Evolutionary conservation across 768 basidiomycete species (phyloP), one percentile per base, ranked within the genome.

Genomic region (Asterophora parasitica): DNA sequence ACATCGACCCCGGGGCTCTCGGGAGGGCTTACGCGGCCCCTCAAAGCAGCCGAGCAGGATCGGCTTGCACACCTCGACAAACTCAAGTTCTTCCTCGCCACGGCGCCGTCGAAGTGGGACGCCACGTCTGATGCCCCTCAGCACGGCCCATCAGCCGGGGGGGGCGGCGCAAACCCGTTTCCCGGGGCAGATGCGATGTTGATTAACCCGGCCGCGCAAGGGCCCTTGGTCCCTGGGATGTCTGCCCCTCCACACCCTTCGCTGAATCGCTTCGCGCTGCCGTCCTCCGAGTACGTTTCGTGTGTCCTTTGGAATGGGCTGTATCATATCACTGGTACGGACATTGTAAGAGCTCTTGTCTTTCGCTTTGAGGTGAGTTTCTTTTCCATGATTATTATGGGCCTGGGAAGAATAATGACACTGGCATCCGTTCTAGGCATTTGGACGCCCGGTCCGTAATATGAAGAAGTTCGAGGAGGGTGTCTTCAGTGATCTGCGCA

Each of bases 381-480:
- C 35, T 35, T 52, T 53, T 45, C 44, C 38, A 9, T 31, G 30
- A 9, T 12, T 9, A 12, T 41, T 20, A 15, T 27, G 50, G 36
- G 33, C n/a, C 49, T 49, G 19, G 13, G 10, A 20, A 9, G 8
- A 36, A 26, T 40, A 32, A 30, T 48, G 23, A 23, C 37, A 46
- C 51, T 54, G 49, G 50, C 44, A 9, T 7, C 28, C 35, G 20
- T 10, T 43, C 17, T 54, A 78, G 71, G 86, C 88, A 33, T 95
- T 95, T 59, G 89, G 90, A 1, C 74, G 94, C 7, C 94, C 93
- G 0, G 91, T 97, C 33, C 74, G 78, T 48, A 91, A 92, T 59
- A 87, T 92, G 78, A 96, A 96, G 68, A 97, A 97, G 65, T 97
- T 95, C 58, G 94, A 97, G 64, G 94, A 97, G 67, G 94, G 94